Percentiles rank a stretch among this genome's conserved stretches.
Conservation (phyloP, 2,329 filamentous ascomycete species). For the Pseudocercospora fuligena region DNA sequence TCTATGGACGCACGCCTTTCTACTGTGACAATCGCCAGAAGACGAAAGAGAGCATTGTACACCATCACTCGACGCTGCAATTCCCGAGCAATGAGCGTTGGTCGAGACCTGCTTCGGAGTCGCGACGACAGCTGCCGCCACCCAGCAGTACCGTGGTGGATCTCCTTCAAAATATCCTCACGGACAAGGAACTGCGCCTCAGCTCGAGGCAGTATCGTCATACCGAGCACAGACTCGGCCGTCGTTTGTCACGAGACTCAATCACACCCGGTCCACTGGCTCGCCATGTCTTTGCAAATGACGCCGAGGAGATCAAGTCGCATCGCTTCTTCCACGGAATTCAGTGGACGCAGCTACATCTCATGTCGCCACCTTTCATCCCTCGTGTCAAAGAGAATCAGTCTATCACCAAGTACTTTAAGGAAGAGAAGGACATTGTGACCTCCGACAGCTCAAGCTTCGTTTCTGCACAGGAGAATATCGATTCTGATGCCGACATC, state of each 20-base stretch:
- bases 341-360: conserved; percentile 76
- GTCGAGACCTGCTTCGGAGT: conserved; percentile 56
- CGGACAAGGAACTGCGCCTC: conserved; percentile 74
- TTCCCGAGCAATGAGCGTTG: conserved; percentile 67
- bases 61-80: conserved; percentile 70
- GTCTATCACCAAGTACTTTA: conserved; percentile 79
- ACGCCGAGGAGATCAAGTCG: conserved; percentile 85
- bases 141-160: conserved; percentile 76
- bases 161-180: conserved; percentile 73
- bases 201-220: conserved; percentile 72
- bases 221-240: conserved; percentile 58
- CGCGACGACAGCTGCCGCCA: conserved; percentile 44
- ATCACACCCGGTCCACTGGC: conserved; percentile 23
- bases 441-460: conserved; percentile 41
- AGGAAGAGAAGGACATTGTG: conserved; percentile 74
- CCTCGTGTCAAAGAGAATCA: conserved; percentile 66
- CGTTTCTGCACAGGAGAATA: conserved; percentile 29
- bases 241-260: conserved; percentile 55
- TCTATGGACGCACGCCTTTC: conserved; percentile 92
- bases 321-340: conserved; percentile 85
- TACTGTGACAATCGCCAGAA: conserved; percentile 77
- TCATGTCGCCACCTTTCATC: conserved; percentile 75
- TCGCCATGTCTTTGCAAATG: conserved; percentile 73
- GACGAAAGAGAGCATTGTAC: conserved; percentile 84
- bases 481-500: conserved; percentile 25